phyloP scores from a whole-genome alignment of 2,329 filamentous ascomycete genomes.

The Fusarium sp. region DNA sequence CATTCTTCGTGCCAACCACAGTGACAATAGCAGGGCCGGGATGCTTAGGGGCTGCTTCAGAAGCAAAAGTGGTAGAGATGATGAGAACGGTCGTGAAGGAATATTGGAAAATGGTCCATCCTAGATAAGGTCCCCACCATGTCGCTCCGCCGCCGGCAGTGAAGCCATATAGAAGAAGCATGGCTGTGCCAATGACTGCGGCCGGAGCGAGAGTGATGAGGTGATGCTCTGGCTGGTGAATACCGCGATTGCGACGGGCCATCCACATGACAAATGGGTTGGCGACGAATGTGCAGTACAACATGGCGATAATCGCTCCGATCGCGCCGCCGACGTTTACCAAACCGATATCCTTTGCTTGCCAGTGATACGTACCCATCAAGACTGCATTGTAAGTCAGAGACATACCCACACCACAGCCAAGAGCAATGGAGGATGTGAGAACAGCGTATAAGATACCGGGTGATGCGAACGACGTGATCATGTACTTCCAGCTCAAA shows the following conservation, averaged over 20 bases:
- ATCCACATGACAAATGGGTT: conserved; percentile 24
- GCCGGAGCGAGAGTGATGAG: conserved; percentile 30
- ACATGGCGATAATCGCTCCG: conserved; percentile 8
- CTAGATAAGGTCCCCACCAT: conserved; percentile 19
- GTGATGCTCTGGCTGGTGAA: conserved; percentile 31
- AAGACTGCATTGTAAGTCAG: conserved; percentile 16
- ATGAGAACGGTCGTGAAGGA: conserved; percentile 15
- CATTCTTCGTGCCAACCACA: conserved; percentile 18
- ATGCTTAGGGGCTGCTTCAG: conserved; percentile 20
- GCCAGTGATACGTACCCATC: conserved; percentile 16
- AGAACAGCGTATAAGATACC: conserved; percentile 18
- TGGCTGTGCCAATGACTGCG: conserved; percentile 23
- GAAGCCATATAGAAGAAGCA: conserved; percentile 29
- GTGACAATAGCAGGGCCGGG: conserved; percentile 18
- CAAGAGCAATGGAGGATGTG: conserved; percentile 12
- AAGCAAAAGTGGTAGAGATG: conserved; percentile 14
- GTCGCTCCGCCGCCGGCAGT: conserved; percentile 5
- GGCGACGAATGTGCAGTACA: conserved; percentile 15
- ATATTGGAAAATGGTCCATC: conserved; percentile 24
- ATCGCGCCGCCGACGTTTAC: conserved; percentile 10
- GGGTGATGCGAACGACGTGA: not conserved
- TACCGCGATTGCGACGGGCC: conserved; percentile 28
- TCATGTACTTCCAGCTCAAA: conserved; percentile 23
- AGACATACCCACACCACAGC: conserved; percentile 8
- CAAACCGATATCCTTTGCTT: conserved; percentile 11